Evolutionary conservation across 2,329 filamentous ascomycete species (phyloP).

Genomic region (Penicillium glabrum): DNA sequence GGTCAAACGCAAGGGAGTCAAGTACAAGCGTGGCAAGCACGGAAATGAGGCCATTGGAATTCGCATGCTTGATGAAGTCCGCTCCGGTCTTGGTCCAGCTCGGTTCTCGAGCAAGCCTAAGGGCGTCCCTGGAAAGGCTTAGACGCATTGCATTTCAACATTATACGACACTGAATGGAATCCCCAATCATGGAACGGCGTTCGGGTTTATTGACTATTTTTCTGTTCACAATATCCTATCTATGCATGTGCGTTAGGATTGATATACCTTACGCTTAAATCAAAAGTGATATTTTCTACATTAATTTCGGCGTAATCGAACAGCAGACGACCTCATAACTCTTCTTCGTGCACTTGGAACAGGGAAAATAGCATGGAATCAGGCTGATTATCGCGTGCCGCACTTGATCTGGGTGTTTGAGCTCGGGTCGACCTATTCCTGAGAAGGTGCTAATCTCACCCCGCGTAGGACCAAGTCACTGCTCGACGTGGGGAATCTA

Average conservation of each 20-base stretch:
- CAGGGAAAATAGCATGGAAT: no score
- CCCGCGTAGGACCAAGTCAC: no score
- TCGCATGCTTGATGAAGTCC: conserved; percentile 86
- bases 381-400: no score
- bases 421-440: no score
- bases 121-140: conserved; percentile 33
- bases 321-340: no score
- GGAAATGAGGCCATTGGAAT: conserved; percentile 77
- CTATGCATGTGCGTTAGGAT: conserved; percentile 18
- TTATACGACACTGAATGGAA: conserved; percentile 26
- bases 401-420: no score
- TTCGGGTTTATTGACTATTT: conserved; percentile 16
- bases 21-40: conserved; percentile 69
- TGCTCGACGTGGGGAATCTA: no score
- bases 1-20: conserved; percentile 45
- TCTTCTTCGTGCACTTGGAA: no score
- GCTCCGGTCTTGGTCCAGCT: conserved; percentile 75
- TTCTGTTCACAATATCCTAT: conserved; percentile 8
- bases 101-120: conserved; percentile 48
- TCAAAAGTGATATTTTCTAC: conserved; percentile 18
- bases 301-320: no score
- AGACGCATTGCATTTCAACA: conserved; percentile 15
- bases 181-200: conserved; percentile 22
- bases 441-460: no score
- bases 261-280: conserved; percentile 14